Evolutionary conservation across 2,329 filamentous ascomycete species (phyloP).

Genomic region (Sarocladium strictum): DNA sequence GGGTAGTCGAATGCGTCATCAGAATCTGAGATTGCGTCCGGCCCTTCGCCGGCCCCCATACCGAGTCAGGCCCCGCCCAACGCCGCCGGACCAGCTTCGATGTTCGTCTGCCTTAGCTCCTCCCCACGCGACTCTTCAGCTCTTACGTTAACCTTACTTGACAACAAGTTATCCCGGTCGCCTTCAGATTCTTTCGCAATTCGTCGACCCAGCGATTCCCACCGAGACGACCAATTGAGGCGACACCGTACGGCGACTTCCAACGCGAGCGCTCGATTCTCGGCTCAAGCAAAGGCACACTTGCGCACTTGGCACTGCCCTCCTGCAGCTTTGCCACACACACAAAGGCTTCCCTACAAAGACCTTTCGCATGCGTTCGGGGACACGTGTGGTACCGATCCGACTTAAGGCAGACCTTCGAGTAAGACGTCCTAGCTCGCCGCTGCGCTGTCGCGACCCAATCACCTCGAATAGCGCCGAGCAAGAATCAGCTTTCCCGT

Average conservation of each 20-base stretch:
- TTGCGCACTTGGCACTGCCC: not conserved
- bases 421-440: not conserved
- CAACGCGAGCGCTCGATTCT: not conserved
- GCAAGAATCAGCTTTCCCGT: too few species aligned
- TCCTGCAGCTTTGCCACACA: not conserved
- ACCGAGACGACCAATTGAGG: slow-evolving; percentile 1
- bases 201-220: not conserved
- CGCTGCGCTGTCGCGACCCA: not conserved
- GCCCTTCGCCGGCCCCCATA: slow-evolving; percentile 1
- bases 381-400: not conserved
- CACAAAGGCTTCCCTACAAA: not conserved
- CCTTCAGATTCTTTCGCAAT: not conserved
- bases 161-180: not conserved
- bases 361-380: not conserved
- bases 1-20: not conserved
- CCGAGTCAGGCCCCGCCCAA: slow-evolving; percentile 3
- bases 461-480: not conserved
- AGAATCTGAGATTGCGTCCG: not conserved
- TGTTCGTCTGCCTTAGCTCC: slow-evolving; percentile 1
- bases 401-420: not conserved
- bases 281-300: not conserved
- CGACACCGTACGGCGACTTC: not conserved
- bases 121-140: slow-evolving; percentile 8
- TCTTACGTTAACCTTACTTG: slow-evolving; percentile 8
- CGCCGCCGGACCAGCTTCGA: not conserved